Base-by-base conservation (phyloP, 1,284 basidiomycete species). In the Tilletia horrida region DNA sequence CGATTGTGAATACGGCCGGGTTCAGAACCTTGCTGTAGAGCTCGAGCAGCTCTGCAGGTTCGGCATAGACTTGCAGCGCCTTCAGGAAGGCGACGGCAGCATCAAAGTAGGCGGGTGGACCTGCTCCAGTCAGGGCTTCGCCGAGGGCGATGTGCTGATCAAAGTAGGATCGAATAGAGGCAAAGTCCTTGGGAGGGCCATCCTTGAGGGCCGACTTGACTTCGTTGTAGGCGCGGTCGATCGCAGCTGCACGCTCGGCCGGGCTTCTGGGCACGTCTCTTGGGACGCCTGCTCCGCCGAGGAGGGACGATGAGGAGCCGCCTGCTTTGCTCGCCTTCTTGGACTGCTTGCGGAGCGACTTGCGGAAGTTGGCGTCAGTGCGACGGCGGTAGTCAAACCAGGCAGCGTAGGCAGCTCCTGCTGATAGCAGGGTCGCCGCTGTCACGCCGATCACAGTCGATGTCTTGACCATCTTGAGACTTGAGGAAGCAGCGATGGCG, bases 351-450 rank as follows among this genome's bases (percentile, higher is more conserved):
- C 93, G 93, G 70, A 98, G 87, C 82, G 87, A 88, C 84, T 89
- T 93, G 83, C 95, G 88, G 87, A 98, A 98, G 14, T 86, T 85
- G 47, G 86, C 83, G 81, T 97, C 92, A 82, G 90, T 93, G 77
- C 93, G 88, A 67, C 95, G 89, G 84, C 88, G 91, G 86, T 96
- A 90, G 86, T 98, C 95, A 81, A 97, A 98, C 84, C 94, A 97
- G 67, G 88, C 85, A 44, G 79, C 79, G 64, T 81, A 81, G 11
- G 78, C 79, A 44, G 80, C 47, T n/a, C 73, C 72, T 9, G 71
- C 78, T 8, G 71, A 71, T 57, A 79, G 68, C 18, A 75, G 68
- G 40, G 76, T 69, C 21, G 43, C 59, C 29, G 55, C 69, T 18
- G 64, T 66, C 57, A 71, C 35, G 27, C 62, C 45, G 55, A 63